Percentiles rank a stretch among this genome's conserved stretches.
Evolutionary conservation across 176 grass and related monocot species (phyloP).

Genomic region (Thalia dealbata): DNA sequence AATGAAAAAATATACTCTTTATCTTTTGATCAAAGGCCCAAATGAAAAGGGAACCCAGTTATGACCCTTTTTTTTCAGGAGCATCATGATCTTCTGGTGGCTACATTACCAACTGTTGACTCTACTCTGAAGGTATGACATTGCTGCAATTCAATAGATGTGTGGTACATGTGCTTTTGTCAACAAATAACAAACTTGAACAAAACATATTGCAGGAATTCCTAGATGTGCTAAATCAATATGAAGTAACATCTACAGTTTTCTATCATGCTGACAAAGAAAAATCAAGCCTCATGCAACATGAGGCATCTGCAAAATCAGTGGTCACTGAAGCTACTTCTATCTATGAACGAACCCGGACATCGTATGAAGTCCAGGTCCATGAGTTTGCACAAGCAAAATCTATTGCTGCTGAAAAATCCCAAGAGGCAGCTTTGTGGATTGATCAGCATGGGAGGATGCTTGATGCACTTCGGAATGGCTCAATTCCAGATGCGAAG

Average conservation of each 20-base stretch:
- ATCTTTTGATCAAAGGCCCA: conserved; percentile 10
- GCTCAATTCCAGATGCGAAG: conserved; percentile 34
- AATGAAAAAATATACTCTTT: background rate
- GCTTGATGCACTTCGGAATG: conserved; percentile 59
- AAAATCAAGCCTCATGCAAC: conserved; percentile 67
- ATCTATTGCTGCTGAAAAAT: conserved; percentile 48
- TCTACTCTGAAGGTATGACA: conserved; percentile 67
- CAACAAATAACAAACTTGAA: background rate
- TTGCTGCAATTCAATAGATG: background rate
- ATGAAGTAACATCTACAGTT: conserved; percentile 56
- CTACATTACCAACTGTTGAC: conserved; percentile 68
- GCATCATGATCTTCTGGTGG: conserved; percentile 83
- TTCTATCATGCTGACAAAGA: conserved; percentile 94
- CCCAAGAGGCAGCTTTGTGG: conserved; percentile 58
- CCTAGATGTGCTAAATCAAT: conserved; percentile 53
- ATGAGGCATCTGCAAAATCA: conserved; percentile 70
- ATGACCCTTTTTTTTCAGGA: conserved; percentile 37
- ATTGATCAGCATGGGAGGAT: conserved; percentile 77
- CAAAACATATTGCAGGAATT: conserved; percentile 42
- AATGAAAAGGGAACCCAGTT: background rate
- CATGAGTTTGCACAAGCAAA: conserved; percentile 71
- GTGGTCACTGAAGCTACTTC: conserved; percentile 71
- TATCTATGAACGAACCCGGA: conserved; percentile 54
- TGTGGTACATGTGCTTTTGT: background rate
- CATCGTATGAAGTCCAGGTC: conserved; percentile 64